Base-by-base conservation (phyloP, 257 asterid genomes). In the Linderniella brevidens region DNA sequence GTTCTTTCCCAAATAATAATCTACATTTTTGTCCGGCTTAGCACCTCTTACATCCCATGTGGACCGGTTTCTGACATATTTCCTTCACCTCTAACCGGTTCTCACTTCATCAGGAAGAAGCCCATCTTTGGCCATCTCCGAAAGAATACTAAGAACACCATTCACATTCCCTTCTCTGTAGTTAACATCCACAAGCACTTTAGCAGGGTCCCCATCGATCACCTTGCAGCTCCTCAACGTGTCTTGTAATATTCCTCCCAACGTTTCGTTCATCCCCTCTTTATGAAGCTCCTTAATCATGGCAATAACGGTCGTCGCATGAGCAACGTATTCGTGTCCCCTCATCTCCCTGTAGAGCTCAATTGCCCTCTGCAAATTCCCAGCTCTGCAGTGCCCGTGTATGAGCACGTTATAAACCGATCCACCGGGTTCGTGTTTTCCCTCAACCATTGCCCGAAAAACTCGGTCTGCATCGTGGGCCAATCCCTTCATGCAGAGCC, bases 401-500 rank as follows among this genome's bases (percentile, higher is more conserved):
- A 86, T 68, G 17, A 86, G 75, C 51, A 77, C 66, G 53, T 69
- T 77, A 65, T 75, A 82, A 47, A 66, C 72, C 44, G 70, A 84
- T 55, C 64, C 96, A 41, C 73, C 57, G 16, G 85, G 94, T 64
- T 47, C 55, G 55, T 63, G 68, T 36, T 76, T 61, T 46, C 52
- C 68, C 59, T 64, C 56, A 49, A 73, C 68, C 92, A 82, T 82
- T 35, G 64, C 67, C 47, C 64, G 53, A 42, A 76, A 76, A 64
- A 79, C 86, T 41, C 54, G 55, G 56, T 76, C 96, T 3, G 93
- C 96, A 62, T 86, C 87, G 15, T 59, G 65, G 80, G 77, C 74
- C 78, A 86, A 57, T 37, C 94, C 94, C 51, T 82, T 82, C 79
- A 86, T 77, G 82, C 94, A 86, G 71, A 86, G 82, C 43, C 92